phyloP scores from a whole-genome alignment of 371 early-diverging fungal genomes.

The Syncephalastrum contaminatum region DNA sequence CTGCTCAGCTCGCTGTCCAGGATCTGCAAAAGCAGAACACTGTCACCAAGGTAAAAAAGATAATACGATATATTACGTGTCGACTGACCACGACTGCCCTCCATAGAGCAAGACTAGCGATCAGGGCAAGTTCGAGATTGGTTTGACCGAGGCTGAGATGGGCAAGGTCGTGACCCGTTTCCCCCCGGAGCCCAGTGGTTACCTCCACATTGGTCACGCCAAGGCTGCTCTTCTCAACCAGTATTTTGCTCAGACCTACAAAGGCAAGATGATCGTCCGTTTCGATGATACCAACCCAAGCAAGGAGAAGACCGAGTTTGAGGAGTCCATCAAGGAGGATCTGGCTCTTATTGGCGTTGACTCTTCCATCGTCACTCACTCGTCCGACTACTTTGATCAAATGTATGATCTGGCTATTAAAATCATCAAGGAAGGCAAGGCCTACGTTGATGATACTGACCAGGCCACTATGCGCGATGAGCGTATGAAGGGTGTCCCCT shows the following conservation, averaged over 20 bases:
- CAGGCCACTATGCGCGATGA: constrained; percentile 90
- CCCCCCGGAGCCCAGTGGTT: constrained; percentile 99
- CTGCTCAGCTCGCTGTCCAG: constrained; percentile 53
- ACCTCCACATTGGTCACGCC: constrained; percentile 99
- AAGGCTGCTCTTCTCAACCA: constrained; percentile 99
- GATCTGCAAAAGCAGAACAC: constrained; percentile 51
- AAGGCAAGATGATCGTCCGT: constrained; percentile 95
- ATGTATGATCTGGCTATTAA: constrained; percentile 86
- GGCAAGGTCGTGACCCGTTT: constrained; percentile 96
- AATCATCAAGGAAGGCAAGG: constrained; percentile 92
- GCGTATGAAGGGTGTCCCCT: constrained; percentile 89
- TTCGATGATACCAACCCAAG: constrained; percentile 99
- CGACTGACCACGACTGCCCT: neutral
- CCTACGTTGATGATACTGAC: constrained; percentile 98
- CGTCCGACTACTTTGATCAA: constrained; percentile 95
- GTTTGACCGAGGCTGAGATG: constrained; percentile 75
- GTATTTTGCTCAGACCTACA: constrained; percentile 92
- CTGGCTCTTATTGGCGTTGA: constrained; percentile 84
- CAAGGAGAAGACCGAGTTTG: constrained; percentile 97
- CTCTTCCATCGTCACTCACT: constrained; percentile 83
- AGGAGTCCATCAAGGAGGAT: constrained; percentile 94
- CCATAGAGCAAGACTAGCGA: constrained; percentile 53
- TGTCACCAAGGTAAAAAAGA: constrained; percentile 34
- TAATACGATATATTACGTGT: neutral
- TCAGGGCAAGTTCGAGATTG: constrained; percentile 95